Evolutionary conservation across 2,329 filamentous ascomycete species (phyloP).

Genomic region (Fusarium keratoplasticum): DNA sequence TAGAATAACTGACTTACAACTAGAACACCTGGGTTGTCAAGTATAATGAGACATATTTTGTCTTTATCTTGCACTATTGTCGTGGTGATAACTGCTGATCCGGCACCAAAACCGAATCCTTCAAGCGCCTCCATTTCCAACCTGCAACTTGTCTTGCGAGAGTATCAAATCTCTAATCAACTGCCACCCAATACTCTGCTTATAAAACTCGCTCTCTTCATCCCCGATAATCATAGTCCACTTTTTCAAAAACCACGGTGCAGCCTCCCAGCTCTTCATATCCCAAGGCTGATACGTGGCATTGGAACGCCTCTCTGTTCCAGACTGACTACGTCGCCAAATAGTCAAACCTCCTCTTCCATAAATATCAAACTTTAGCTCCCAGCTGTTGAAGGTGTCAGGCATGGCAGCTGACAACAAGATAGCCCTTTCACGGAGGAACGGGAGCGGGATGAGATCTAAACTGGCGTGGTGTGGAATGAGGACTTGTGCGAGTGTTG

Average conservation of each 20-base stretch:
- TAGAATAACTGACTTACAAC: not conserved
- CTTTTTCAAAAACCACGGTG: conserved; percentile 44
- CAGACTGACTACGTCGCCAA: conserved; percentile 16
- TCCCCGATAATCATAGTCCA: conserved; percentile 39
- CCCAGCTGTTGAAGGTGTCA: conserved; percentile 32
- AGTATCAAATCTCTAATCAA: conserved; percentile 28
- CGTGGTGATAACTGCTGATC: not conserved
- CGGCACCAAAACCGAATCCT: not conserved
- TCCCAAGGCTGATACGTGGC: conserved; percentile 43
- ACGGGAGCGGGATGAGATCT: conserved; percentile 42
- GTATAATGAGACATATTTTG: not conserved
- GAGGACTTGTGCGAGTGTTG: conserved; percentile 42
- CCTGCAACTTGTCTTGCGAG: not conserved
- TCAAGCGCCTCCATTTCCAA: not conserved
- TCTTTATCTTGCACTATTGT: not conserved
- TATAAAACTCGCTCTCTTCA: conserved; percentile 29
- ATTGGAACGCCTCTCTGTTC: fast-evolving
- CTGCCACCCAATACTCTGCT: conserved; percentile 41
- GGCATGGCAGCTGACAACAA: conserved; percentile 41
- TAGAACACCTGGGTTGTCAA: not conserved
- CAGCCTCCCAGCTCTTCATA: conserved; percentile 44
- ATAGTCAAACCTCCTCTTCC: conserved; percentile 31
- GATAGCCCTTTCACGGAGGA: conserved; percentile 42
- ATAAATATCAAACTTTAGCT: conserved; percentile 45
- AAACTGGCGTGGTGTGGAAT: conserved; percentile 43